Evolutionary conservation across 192 early-diverging fungal species (phyloP), one percentile per base, ranked within the genome.

Genomic region (Piromyces sp.): DNA sequence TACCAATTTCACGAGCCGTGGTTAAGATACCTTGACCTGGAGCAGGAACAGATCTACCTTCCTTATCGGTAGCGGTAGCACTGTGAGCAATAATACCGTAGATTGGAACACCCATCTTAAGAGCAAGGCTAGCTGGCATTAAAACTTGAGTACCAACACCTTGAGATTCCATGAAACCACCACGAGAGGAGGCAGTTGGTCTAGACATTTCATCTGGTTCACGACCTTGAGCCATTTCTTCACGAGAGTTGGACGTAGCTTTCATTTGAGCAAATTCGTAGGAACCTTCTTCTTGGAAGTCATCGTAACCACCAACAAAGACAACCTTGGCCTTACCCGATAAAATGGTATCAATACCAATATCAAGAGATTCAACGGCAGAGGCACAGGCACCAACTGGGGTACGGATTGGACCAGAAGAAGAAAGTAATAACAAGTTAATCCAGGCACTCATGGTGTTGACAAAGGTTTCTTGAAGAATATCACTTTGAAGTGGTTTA

Each of bases 241-340:
- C 93, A 68, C 91, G 86, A 68, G 93, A 87, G 85, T 94, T 95
- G 84, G 91, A 92, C 28, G 95, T 95, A 13, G 96, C 96, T 85
- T 95, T 96, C 95, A 98, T 98, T 91, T 95, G 94, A 84, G 94
- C 95, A 86, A 98, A 98, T 87, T 97, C 96, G 83, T 94, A 94
- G 3, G 93, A 94, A 37, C 94, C 94, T 85, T 98, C 95, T 85
- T 96, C 96, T 80, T 94, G 93, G 88, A 95, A 95, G 81, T 95
- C 95, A 84, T 98, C 97, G 83, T 94, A 94, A 29, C 93, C 97
- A 86, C 97, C 97, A 36, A 95, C 95, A 80, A 98, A 85, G 84
- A 96, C 93, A 81, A 98, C 92, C 87, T 95, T 94, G 78, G 97
- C 97, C 88, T 96, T 96, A 82, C 96, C 96, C 29, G 88, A 87